Conservation (phyloP, 2,329 filamentous ascomycete genomes). For the Helminthosporium solani region DNA sequence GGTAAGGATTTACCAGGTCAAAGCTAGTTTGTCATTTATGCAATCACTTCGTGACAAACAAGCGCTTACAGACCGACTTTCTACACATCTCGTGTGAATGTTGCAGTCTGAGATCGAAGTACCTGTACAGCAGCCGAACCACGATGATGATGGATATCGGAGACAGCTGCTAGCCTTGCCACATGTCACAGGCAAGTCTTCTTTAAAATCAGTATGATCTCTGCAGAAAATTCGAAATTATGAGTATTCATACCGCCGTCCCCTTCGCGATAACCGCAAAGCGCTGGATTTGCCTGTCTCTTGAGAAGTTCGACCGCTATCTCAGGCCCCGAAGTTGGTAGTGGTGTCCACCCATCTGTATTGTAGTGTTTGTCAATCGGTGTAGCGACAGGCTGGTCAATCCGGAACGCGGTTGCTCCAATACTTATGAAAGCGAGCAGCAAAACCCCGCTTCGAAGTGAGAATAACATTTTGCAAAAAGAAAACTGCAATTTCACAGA, state of each 20-base stretch:
- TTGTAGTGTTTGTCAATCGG: conserved; percentile 2
- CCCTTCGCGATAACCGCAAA: conserved; percentile 14
- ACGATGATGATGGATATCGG: conserved; percentile 7
- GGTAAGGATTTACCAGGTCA: conserved; percentile 11
- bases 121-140: conserved; percentile 20
- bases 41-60: conserved; percentile 7
- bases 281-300: conserved; percentile 9
- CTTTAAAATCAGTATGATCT: not conserved
- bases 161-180: conserved; percentile 9
- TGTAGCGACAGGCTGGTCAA: conserved; percentile 12
- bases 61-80: conserved; percentile 2
- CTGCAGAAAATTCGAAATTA: not conserved
- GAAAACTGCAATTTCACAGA: no score
- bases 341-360: conserved; percentile 13
- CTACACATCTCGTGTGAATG: conserved; percentile 13
- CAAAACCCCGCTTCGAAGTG: not conserved
- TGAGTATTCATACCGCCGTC: conserved; percentile 6
- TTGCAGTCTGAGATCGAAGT: conserved; percentile 12
- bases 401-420: conserved; percentile 2
- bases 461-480: not conserved
- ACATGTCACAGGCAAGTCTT: conserved; percentile 9
- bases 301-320: conserved; percentile 8
- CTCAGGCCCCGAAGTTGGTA: conserved; percentile 8
- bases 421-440: not conserved
- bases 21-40: conserved; percentile 7